Evolutionary conservation across 345 rosid genomes (phyloP).

Genomic region (Populus pruinosa): DNA sequence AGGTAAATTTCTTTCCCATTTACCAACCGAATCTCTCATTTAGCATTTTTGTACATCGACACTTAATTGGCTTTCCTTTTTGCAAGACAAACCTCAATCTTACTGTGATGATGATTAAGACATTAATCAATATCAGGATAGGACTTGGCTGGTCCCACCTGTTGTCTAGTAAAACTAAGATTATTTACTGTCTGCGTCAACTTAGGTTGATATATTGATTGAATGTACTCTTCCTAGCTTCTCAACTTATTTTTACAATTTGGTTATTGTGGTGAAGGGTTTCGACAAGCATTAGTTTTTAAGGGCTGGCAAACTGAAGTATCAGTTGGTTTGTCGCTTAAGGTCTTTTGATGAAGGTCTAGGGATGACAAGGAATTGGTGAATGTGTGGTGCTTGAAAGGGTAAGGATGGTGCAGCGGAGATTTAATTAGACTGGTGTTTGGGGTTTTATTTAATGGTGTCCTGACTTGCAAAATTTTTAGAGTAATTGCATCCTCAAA

Average conservation of each 20-base stretch:
- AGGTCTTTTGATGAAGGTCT: not conserved
- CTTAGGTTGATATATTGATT: not conserved
- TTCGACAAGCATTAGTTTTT: not conserved
- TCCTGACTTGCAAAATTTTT: not conserved
- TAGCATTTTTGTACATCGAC: not conserved
- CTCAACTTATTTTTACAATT: not conserved
- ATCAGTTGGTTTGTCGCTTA: not conserved
- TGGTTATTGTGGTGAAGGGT: not conserved
- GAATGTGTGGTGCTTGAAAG: not conserved
- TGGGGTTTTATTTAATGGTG: not conserved
- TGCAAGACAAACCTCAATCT: not conserved
- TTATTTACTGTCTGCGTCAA: not conserved
- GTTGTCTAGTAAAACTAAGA: not conserved
- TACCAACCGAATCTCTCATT: not conserved
- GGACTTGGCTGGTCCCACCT: not conserved
- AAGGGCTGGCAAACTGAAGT: not conserved
- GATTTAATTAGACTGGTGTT: not conserved
- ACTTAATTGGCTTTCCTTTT: not conserved
- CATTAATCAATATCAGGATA: not conserved
- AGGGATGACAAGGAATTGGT: not conserved
- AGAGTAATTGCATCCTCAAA: not conserved
- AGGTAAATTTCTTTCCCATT: constrained; percentile 32
- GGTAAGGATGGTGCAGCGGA: not conserved
- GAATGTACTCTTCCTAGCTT: not conserved
- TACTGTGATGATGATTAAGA: not conserved